phyloP scores from a whole-genome alignment of 2,329 filamentous ascomycete species.

The Dactylellina haptotyla region DNA sequence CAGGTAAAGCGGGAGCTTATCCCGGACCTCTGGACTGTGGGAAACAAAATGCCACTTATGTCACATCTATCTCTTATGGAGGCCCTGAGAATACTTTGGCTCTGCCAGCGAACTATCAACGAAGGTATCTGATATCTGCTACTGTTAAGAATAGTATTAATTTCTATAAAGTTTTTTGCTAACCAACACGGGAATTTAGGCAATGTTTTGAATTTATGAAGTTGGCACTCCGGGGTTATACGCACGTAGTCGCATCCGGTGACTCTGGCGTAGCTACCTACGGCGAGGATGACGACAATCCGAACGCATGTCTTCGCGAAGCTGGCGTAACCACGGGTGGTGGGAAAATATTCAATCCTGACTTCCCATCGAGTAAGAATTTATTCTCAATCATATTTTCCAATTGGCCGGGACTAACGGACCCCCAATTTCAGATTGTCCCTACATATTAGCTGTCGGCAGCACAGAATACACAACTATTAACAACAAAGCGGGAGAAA shows the following conservation, averaged over 20 bases:
- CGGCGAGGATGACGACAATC: constrained; percentile 60
- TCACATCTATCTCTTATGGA: constrained; percentile 69
- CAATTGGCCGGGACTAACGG: neutral
- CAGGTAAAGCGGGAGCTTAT: constrained; percentile 66
- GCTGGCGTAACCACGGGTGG: constrained; percentile 56
- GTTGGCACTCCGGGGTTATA: constrained; percentile 66
- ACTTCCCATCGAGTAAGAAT: constrained; percentile 61
- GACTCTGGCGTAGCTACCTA: constrained; percentile 65
- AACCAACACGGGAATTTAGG: constrained; percentile 55
- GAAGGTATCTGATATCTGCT: constrained; percentile 61
- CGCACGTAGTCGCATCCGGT: constrained; percentile 65
- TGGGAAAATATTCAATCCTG: constrained; percentile 64
- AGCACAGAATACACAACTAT: constrained; percentile 56
- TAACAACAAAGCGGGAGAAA: constrained; percentile 54
- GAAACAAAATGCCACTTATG: constrained; percentile 68
- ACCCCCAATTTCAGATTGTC: constrained; percentile 61
- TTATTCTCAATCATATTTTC: neutral
- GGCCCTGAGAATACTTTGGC: constrained; percentile 66
- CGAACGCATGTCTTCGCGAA: constrained; percentile 62
- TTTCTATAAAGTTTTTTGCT: neutral
- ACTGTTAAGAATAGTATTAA: constrained; percentile 59
- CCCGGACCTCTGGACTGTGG: constrained; percentile 63
- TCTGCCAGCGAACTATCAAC: constrained; percentile 66
- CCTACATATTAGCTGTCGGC: constrained; percentile 67
- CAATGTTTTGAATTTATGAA: constrained; percentile 68